A percentile compares a stretch with the other conserved stretches of the same genome.
Evolutionary conservation across 257 asterid genomes (phyloP).

Genomic region (Scutellaria minor): DNA sequence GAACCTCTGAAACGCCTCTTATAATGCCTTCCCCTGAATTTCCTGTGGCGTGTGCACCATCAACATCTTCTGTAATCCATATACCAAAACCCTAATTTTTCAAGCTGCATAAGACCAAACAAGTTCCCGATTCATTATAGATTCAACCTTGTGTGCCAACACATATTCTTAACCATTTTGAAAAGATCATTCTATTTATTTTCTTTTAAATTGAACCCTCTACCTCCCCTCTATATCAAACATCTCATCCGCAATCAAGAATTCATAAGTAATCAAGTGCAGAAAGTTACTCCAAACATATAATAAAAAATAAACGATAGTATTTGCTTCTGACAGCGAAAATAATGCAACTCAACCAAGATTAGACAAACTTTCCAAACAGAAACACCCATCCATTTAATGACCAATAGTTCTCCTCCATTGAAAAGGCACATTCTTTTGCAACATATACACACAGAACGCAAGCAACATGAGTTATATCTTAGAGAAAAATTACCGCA

Average conservation of each 20-base stretch:
- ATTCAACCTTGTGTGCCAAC: neutral
- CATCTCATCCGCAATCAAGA: conserved; percentile 1
- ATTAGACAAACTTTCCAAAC: conserved; percentile 10
- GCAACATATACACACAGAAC: conserved; percentile 11
- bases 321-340: neutral
- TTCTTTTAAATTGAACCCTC: neutral
- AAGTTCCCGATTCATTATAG: conserved; percentile 24
- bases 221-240: neutral
- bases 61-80: conserved; percentile 48
- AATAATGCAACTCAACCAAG: conserved; percentile 10
- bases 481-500: conserved; percentile 78
- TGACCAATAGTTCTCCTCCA: conserved; percentile 14
- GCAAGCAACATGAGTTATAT: conserved; percentile 42
- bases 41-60: conserved; percentile 35
- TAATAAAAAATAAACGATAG: neutral
- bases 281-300: conserved; percentile 2
- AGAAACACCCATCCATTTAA: neutral
- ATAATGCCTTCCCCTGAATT: conserved; percentile 41
- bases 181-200: conserved; percentile 3
- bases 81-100: conserved; percentile 46
- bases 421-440: neutral
- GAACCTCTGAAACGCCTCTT: conserved; percentile 40
- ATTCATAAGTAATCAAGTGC: neutral
- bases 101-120: conserved; percentile 51
- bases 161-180: neutral